Conservation (phyloP, 176 grass and related monocot genomes). For the Lolium rigidum region DNA sequence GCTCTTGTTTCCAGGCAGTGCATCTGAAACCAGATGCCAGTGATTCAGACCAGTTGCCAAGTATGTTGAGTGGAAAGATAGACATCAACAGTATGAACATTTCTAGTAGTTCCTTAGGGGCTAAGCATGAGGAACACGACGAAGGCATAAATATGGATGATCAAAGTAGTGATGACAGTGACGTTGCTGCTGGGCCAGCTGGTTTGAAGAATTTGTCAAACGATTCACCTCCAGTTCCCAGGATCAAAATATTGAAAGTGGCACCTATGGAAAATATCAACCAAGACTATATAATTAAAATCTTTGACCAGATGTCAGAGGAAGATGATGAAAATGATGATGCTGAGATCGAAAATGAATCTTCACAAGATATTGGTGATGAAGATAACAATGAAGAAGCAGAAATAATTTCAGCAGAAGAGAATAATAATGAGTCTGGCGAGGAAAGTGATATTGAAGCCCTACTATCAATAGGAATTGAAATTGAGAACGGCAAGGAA, state of each 20-base stretch:
- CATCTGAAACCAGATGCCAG: slow-evolving; percentile 74
- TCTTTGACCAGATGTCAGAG: slow-evolving; percentile 88
- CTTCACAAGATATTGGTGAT: slow-evolving; percentile 58
- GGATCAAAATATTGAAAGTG: slow-evolving; percentile 83
- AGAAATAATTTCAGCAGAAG: slow-evolving; percentile 62
- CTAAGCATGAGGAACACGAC: slow-evolving; percentile 43
- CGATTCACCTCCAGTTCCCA: slow-evolving; percentile 60
- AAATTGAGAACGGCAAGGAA: slow-evolving; percentile 50
- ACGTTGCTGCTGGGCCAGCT: slow-evolving; percentile 56
- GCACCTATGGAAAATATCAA: slow-evolving; percentile 71
- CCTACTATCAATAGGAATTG: slow-evolving; percentile 57
- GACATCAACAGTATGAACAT: slow-evolving; percentile 60
- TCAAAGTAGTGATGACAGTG: slow-evolving; percentile 60
- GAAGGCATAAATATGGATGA: slow-evolving; percentile 62
- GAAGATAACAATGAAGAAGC: slow-evolving; percentile 69
- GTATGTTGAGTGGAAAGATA: slow-evolving; percentile 50
- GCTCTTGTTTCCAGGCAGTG: slow-evolving; percentile 66
- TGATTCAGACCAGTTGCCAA: slow-evolving; percentile 50
- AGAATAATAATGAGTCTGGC: slow-evolving; percentile 50
- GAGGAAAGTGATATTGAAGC: slow-evolving; percentile 60
- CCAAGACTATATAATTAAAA: slow-evolving; percentile 85
- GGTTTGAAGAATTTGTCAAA: slow-evolving; percentile 64
- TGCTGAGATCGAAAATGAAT: slow-evolving; percentile 60
- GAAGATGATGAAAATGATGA: slow-evolving; percentile 65
- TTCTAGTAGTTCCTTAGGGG: slow-evolving; percentile 59